Base-by-base conservation (phyloP, 441 rosid species). In the Eutrema salsugineum region DNA sequence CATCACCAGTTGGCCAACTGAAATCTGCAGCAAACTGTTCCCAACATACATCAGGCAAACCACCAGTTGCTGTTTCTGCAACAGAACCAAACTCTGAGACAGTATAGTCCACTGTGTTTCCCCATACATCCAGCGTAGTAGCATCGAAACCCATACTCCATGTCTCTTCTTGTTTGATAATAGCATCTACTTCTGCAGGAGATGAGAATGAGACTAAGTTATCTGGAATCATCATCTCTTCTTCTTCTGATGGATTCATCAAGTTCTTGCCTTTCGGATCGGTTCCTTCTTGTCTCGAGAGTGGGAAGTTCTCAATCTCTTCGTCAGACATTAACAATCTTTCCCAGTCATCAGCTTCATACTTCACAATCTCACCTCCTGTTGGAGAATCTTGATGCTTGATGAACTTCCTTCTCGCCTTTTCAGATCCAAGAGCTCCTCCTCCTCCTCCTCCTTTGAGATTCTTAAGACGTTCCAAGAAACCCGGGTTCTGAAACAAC, bases 401-500 rank as follows among this genome's bases (percentile, higher is more conserved):
- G 59, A 88, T 68, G 77, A 88, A 85, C 82, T 87, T 91, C 83
- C 79, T 91, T 77, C 63, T 87, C 57, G 56, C 70, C 72, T 86
- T 83, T 32, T 89, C 74, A 14, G 87, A 77, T 54, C 70, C 82
- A n/a, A 71, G 57, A 33, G 63, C 42, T 70, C 28, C 57, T 19
- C 74, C 50, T 39, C 71, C 85, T 73, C 80, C 73, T 73, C 81
- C 73, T 59, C 81, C 85, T 83, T 85, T 88, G 68, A 69, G 84
- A 66, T 83, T 77, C 80, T 71, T 78, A 32, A 89, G 81, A 16
- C 76, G 81, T 17, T 84, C 85, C 71, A 90, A 12, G 72, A 90
- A 89, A 44, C 78, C 75, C 3, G 90, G 97, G 58, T 87, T 90
- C 66, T 87, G 91, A 56, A 92, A 77, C 75, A 87, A 63, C 79